Conservation (phyloP, 108 stramenopile species). For the Bacterosira constricta region DNA sequence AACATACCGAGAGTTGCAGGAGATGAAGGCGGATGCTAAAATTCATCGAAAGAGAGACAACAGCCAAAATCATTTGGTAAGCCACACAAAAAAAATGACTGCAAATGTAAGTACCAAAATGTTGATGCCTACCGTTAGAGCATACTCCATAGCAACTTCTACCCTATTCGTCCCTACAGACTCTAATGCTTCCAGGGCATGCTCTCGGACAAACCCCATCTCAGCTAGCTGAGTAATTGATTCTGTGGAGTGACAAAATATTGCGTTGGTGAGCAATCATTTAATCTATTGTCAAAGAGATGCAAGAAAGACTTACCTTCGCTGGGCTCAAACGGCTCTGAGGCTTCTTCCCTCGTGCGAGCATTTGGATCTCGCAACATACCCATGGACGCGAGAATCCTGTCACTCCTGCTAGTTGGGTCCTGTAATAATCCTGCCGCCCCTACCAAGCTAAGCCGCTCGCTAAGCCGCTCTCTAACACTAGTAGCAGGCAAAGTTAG, state of each 20-base stretch:
- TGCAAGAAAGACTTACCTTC: conserved; percentile 39
- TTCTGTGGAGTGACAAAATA: conserved; percentile 18
- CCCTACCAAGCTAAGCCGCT: no score
- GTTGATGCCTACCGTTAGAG: conserved; percentile 40
- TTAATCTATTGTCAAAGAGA: no score
- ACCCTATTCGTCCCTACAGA: conserved; percentile 68
- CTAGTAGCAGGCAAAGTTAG: not conserved
- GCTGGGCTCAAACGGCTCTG: conserved; percentile 69
- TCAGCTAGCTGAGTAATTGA: conserved; percentile 72
- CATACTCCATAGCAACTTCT: conserved; percentile 93
- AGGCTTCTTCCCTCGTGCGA: conserved; percentile 14
- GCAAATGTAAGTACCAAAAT: not conserved
- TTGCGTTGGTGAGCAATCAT: no score
- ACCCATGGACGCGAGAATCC: conserved; percentile 24
- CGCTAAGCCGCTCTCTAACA: no score
- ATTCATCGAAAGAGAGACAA: not conserved
- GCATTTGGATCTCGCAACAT: conserved; percentile 11
- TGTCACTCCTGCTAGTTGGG: conserved; percentile 1
- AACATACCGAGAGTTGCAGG: conserved; percentile 30
- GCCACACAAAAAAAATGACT: conserved; percentile 57
- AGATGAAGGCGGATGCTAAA: conserved; percentile 34
- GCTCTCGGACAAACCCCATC: conserved; percentile 92
- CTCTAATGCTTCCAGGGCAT: conserved; percentile 81
- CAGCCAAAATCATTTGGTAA: no score
- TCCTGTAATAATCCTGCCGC: conserved; percentile 7